A percentile compares a stretch with the other conserved stretches of the same genome.
Evolutionary conservation across 352 stramenopile species (phyloP).

Genomic region (Paralagenidium karlingii): DNA sequence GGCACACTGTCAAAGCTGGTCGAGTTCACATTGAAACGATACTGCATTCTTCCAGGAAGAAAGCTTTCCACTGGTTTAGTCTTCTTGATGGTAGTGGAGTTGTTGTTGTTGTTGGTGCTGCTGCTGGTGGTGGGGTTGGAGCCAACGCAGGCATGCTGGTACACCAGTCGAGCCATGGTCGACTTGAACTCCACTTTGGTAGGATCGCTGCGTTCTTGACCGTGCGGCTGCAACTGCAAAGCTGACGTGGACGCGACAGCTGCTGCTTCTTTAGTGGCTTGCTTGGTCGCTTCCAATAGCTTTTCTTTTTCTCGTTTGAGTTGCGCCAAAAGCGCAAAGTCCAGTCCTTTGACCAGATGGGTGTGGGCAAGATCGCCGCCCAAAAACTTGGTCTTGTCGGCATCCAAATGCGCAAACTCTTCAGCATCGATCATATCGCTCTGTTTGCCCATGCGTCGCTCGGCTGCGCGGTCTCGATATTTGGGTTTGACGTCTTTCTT

Average conservation of each 20-base stretch:
- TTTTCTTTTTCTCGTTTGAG: conserved; percentile 70
- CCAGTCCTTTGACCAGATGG: conserved; percentile 82
- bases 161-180: conserved; percentile 41
- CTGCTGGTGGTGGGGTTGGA: too few species aligned
- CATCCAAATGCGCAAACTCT: conserved; percentile 38
- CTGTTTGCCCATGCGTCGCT: conserved; percentile 23
- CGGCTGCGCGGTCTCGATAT: conserved; percentile 58
- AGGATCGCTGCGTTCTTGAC: background rate
- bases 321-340: conserved; percentile 79
- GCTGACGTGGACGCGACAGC: too few species aligned
- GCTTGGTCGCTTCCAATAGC: conserved; percentile 20
- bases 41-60: conserved; percentile 58
- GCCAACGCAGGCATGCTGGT: conserved; percentile 47
- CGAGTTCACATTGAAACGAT: conserved; percentile 39
- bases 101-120: conserved; percentile 1
- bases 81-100: background rate
- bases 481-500: too few species aligned
- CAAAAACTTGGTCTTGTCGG: conserved; percentile 76
- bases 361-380: conserved; percentile 76
- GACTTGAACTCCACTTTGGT: conserved; percentile 48
- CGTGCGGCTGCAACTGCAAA: conserved; percentile 13
- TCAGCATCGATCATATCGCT: conserved; percentile 31
- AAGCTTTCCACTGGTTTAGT: conserved; percentile 40
- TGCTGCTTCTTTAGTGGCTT: too few species aligned
- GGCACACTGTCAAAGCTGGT: conserved; percentile 32